Base-by-base conservation (phyloP, 192 early-diverging fungal genomes). In the Lunasporangiospora selenospora region DNA sequence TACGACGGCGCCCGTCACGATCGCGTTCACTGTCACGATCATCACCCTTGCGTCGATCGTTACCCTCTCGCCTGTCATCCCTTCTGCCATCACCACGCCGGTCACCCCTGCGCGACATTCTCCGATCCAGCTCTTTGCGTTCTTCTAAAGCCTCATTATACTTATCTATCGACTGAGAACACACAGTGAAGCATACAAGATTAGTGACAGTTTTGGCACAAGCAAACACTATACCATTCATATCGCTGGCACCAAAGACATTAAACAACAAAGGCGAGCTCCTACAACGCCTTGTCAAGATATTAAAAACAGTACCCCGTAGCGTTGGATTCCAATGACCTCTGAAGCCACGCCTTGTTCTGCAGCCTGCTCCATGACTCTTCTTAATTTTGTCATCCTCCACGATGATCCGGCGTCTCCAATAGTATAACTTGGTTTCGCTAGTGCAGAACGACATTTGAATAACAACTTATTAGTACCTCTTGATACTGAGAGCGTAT, bases 351-450 rank as follows among this genome's bases (percentile, higher is more conserved):
- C 71, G 8, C 79, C 79, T 50, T 89, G 86, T 48, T 91, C 88
- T 43, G 85, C 81, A 6, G 91, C 90, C 12, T 84, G 80, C 45
- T 94, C 90, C 60, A 73, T 77, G 23, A 86, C 77, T 31, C 87
- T 76, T 50, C 80, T 83, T 26, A 94, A 76, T 48, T 92, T 92
- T 61, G 89, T 88, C 91, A 94, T 94, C 42, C 91, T 77, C 92
- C 92, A 94, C 27, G 52, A 83, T 18, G 83, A 87, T 6, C 84
- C 84, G 11, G 80, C 80, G 48, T 84, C 82, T 3, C 82, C 82
- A 59, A 80, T 75, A 18, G 78, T 75, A 55, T 77, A 75, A 1
- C 65, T 53, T 29, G 60, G 51, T 51, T 79, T 83, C 45, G 75
- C 61, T 65, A 71, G 50, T 16, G 39, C n/a, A n/a, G n/a, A n/a